Percentiles rank a stretch among this genome's conserved stretches.
Evolutionary conservation across 257 asterid species (phyloP).

Genomic region (Craterostigma plantagineum): DNA sequence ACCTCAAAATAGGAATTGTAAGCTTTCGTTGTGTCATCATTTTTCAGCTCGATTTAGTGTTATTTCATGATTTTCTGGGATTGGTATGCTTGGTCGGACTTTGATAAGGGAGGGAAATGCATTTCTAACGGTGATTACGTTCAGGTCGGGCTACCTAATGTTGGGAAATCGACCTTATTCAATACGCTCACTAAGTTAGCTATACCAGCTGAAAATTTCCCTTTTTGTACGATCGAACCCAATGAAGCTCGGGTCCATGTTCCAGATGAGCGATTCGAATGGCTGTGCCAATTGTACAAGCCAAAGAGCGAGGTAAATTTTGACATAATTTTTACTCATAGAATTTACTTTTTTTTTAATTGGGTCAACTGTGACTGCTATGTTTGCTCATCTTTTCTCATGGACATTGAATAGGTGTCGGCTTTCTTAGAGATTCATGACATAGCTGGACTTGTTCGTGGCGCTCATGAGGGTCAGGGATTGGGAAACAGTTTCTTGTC

Average conservation of each 20-base stretch:
- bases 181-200: constrained; percentile 93
- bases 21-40: constrained; percentile 5
- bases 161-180: constrained; percentile 90
- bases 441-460: constrained; percentile 96
- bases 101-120: neutral
- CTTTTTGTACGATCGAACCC: constrained; percentile 96
- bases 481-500: constrained; percentile 89
- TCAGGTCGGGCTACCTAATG: constrained; percentile 99
- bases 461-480: constrained; percentile 98
- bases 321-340: constrained; percentile 3
- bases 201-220: constrained; percentile 95
- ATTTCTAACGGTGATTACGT: constrained; percentile 5
- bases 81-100: neutral
- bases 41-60: neutral
- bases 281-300: constrained; percentile 83
- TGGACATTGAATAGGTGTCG: constrained; percentile 45
- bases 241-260: constrained; percentile 87
- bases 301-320: constrained; percentile 94
- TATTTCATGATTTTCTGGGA: neutral
- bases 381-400: neutral
- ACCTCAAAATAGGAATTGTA: constrained; percentile 92
- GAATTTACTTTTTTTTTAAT: constrained; percentile 5
- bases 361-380: neutral
- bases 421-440: constrained; percentile 96
- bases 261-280: constrained; percentile 92